A percentile compares a stretch with the other conserved stretches of the same genome.
phyloP scores from a whole-genome alignment of 179 eudicot species.

The Spinacia oleracea region DNA sequence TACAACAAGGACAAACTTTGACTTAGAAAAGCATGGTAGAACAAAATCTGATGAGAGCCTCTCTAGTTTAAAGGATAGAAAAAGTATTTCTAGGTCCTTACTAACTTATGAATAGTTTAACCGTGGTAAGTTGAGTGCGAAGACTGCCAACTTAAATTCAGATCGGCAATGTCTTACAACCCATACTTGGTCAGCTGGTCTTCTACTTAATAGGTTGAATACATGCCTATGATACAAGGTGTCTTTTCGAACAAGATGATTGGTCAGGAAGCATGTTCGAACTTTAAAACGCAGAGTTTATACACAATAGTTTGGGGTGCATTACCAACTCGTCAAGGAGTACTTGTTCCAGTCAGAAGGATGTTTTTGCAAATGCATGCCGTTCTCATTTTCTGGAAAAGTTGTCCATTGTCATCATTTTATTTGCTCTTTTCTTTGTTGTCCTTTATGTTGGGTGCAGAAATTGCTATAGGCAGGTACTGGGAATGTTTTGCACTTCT shows the following conservation, averaged over 20 bases:
- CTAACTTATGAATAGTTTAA: neutral
- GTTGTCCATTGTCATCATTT: neutral
- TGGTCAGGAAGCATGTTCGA: neutral
- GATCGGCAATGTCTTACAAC: neutral
- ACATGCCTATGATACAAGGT: neutral
- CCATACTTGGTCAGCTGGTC: neutral
- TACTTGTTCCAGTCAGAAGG: neutral
- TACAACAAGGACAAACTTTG: neutral
- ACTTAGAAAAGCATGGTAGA: neutral
- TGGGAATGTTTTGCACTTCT: neutral
- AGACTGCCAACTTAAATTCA: neutral
- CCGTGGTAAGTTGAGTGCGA: neutral
- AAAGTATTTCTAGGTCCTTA: neutral
- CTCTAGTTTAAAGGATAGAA: neutral
- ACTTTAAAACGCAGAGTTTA: neutral
- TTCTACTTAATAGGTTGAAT: neutral
- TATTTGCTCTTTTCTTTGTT: neutral
- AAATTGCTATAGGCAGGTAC: neutral
- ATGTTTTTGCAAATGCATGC: neutral
- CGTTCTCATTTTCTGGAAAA: neutral
- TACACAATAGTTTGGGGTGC: neutral
- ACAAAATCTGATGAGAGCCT: conserved; percentile 1
- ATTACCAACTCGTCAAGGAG: neutral
- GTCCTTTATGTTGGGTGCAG: neutral
- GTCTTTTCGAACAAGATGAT: neutral